phyloP scores from a whole-genome alignment of 2,329 filamentous ascomycete species.

The Hyphodiscus sp. region DNA sequence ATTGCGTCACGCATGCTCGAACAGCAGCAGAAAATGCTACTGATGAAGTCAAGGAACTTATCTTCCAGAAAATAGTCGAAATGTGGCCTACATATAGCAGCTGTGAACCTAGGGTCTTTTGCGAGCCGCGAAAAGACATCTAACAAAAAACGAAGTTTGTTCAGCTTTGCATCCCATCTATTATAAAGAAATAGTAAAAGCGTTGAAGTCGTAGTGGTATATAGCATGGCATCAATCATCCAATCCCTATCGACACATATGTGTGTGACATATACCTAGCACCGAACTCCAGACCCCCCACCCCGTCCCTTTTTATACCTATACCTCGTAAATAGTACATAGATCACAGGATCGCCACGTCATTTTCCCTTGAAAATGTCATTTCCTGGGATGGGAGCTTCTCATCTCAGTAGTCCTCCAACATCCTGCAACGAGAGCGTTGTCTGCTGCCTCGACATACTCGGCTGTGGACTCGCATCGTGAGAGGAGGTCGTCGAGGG shows the following conservation, averaged over 20 bases:
- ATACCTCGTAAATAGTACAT: not conserved
- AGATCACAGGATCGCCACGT: conserved; percentile 1
- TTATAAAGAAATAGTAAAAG: not conserved
- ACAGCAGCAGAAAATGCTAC: too few species aligned
- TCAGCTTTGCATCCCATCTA: not conserved
- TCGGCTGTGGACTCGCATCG: conserved; percentile 10
- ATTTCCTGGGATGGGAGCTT: not conserved
- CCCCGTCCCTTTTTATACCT: not conserved
- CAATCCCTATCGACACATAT: not conserved
- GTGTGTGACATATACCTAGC: not conserved
- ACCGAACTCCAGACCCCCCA: not conserved
- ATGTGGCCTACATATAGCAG: too few species aligned
- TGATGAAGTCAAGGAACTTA: too few species aligned
- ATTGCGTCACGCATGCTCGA: too few species aligned
- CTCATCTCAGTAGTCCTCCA: conserved; percentile 33
- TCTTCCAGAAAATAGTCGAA: too few species aligned
- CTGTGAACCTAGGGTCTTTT: not conserved
- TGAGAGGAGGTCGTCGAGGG: not conserved
- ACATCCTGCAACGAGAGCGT: conserved; percentile 36
- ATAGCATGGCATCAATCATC: not conserved
- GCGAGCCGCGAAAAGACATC: not conserved
- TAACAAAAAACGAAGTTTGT: not conserved
- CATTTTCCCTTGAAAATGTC: not conserved
- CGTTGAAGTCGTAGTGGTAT: not conserved
- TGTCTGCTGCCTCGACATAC: conserved; percentile 20